A percentile compares a stretch with the other conserved stretches of the same genome.
Evolutionary conservation across 2,329 filamentous ascomycete species (phyloP).

Genomic region (Xylariomycetidae sp.): DNA sequence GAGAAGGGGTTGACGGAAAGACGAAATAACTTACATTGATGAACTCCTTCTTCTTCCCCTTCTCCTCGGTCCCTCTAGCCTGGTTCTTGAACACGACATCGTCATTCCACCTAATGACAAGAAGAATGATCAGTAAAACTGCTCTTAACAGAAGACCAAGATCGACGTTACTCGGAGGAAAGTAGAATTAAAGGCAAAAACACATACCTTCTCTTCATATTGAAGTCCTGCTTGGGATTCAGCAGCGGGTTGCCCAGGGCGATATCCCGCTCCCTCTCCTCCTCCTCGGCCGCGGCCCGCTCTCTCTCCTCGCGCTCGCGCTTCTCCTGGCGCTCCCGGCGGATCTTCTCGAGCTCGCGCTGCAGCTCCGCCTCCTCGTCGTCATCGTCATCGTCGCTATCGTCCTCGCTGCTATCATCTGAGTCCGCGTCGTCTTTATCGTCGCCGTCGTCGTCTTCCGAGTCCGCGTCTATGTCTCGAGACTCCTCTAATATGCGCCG

Average conservation of each 20-base stretch:
- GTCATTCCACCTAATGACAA: slow-evolving; percentile 96
- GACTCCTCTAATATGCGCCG: slow-evolving; percentile 84
- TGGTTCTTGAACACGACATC: slow-evolving; percentile 99
- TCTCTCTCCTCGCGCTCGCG: slow-evolving; percentile 80
- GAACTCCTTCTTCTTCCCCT: slow-evolving; percentile 85
- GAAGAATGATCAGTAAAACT: too few relatives aligned
- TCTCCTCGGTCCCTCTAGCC: slow-evolving; percentile 89
- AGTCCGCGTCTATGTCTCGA: slow-evolving; percentile 77
- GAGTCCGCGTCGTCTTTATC: slow-evolving; percentile 46
- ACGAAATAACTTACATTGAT: slow-evolving; percentile 67
- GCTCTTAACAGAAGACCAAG: slow-evolving; percentile 3
- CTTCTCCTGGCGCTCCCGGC: slow-evolving; percentile 76
- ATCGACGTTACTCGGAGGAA: background rate
- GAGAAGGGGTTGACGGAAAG: background rate
- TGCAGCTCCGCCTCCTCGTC: slow-evolving; percentile 86
- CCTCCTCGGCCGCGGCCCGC: slow-evolving; percentile 73
- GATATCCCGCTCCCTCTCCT: slow-evolving; percentile 80
- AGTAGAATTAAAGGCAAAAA: background rate
- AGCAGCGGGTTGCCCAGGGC: slow-evolving; percentile 88
- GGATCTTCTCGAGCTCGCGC: slow-evolving; percentile 91
- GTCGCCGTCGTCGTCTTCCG: slow-evolving; percentile 61
- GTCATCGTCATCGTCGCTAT: slow-evolving; percentile 63
- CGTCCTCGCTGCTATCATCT: slow-evolving; percentile 41
- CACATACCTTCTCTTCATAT: slow-evolving; percentile 65
- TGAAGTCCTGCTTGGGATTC: slow-evolving; percentile 76